Percentiles rank a stretch among this genome's conserved stretches.
These are phyloP conservation scores for Chaetoceros muelleri DNA, from an alignment of 108 stramenopile species.

Conservation along the genomic window DNA sequence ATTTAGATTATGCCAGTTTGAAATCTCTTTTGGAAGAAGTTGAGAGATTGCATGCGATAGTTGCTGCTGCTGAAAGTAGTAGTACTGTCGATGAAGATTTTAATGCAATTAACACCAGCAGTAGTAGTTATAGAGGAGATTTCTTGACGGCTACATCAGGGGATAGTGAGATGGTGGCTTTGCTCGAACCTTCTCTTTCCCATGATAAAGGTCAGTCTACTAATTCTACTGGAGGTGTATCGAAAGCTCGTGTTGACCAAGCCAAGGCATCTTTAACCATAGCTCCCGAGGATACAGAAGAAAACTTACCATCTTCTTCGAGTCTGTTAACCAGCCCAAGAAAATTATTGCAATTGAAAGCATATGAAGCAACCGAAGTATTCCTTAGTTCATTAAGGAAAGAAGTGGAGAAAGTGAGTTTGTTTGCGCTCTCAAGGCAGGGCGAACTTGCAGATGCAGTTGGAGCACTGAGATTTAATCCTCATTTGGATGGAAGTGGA, in stretches of 20 bases:
- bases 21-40: conserved; percentile 51
- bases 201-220: not conserved
- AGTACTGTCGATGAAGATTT: conserved; percentile 3
- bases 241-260: conserved; percentile 6
- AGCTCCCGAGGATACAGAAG: conserved; percentile 4
- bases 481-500: conserved; percentile 20
- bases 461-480: conserved; percentile 51
- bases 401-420: conserved; percentile 73
- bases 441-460: conserved; percentile 77
- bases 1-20: conserved; percentile 71
- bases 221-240: not conserved
- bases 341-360: conserved; percentile 55
- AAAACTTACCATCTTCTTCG: conserved; percentile 17
- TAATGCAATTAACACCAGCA: not conserved
- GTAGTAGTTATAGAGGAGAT: not conserved
- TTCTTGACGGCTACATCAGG: not conserved
- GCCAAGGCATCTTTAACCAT: conserved; percentile 13
- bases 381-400: conserved; percentile 55
- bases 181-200: not conserved
- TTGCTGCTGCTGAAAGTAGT: not conserved
- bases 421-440: conserved; percentile 50
- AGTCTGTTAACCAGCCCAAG: conserved; percentile 43
- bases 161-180: not conserved
- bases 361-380: conserved; percentile 43
- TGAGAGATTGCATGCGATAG: conserved; percentile 62